A percentile compares a stretch with the other conserved stretches of the same genome.
Conservation (phyloP, 2,329 filamentous ascomycete genomes). For the Fusarium sp. region DNA sequence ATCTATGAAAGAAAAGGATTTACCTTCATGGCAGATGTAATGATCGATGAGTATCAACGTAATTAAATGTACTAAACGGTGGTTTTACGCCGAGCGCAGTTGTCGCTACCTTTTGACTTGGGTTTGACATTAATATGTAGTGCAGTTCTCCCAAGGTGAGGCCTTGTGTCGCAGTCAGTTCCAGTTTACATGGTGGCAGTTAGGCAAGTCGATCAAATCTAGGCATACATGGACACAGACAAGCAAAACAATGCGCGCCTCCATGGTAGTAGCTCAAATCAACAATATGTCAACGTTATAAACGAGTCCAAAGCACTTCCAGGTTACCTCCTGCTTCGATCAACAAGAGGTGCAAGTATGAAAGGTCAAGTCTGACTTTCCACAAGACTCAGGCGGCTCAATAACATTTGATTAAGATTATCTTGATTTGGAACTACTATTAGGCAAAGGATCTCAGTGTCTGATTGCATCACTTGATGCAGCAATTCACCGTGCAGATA, state of each 20-base stretch:
- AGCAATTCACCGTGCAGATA: not conserved
- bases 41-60: slow-evolving; percentile 12
- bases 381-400: not conserved
- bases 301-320: not conserved
- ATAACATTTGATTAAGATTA: not conserved
- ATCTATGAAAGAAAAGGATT: not conserved
- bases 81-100: not conserved
- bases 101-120: not conserved
- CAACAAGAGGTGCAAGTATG: not conserved
- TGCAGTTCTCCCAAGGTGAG: not conserved
- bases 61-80: not conserved
- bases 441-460: not conserved
- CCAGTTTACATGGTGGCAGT: not conserved
- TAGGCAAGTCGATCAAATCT: not conserved
- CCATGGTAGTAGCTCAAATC: not conserved
- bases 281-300: not conserved
- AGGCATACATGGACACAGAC: not conserved
- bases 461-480: slow-evolving; percentile 30
- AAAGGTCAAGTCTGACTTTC: not conserved
- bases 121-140: too few relatives aligned
- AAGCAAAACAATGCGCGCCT: not conserved
- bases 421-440: not conserved
- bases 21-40: not conserved
- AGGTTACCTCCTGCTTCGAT: not conserved
- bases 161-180: not conserved